Percentiles rank a stretch among this genome's conserved stretches.
phyloP scores from a whole-genome alignment of 2,329 filamentous ascomycete genomes.

The Xylariaceae sp. region DNA sequence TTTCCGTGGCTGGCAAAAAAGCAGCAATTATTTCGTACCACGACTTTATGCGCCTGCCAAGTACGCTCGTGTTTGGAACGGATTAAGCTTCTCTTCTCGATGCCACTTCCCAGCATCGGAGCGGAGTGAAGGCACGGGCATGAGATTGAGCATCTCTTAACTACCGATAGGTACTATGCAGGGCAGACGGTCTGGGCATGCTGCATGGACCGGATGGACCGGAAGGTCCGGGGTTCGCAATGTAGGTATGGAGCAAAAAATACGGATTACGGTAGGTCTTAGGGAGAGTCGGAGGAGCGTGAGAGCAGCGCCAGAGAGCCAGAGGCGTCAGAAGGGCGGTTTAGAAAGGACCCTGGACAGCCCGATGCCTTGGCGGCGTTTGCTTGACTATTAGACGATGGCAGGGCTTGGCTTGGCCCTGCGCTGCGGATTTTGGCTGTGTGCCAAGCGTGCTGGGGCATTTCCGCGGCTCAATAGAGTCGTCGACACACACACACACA shows the following conservation, averaged over 20 bases:
- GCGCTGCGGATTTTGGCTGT: too few species aligned
- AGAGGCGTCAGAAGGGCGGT: not conserved
- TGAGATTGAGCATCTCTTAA: not conserved
- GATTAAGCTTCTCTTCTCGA: not conserved
- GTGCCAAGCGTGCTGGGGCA: not conserved
- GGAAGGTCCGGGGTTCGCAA: not conserved
- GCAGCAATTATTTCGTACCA: not conserved
- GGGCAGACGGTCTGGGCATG: not conserved
- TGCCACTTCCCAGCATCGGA: not conserved
- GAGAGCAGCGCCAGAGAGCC: not conserved
- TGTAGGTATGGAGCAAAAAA: not conserved
- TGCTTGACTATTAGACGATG: not conserved
- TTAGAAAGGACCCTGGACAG: not conserved
- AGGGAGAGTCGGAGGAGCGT: not conserved
- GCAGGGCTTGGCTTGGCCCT: not conserved
- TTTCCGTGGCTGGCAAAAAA: not conserved
- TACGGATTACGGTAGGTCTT: not conserved
- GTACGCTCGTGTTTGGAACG: not conserved
- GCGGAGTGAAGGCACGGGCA: not conserved
- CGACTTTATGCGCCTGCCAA: not conserved
- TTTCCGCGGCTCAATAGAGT: not conserved
- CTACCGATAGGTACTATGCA: not conserved
- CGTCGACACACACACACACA: too few species aligned
- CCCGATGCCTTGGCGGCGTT: slow-evolving; percentile 7
- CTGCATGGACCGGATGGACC: not conserved